These are phyloP conservation scores for Pyrus communis DNA, from an alignment of 306 rosid species.

Conservation along the genomic window DNA sequence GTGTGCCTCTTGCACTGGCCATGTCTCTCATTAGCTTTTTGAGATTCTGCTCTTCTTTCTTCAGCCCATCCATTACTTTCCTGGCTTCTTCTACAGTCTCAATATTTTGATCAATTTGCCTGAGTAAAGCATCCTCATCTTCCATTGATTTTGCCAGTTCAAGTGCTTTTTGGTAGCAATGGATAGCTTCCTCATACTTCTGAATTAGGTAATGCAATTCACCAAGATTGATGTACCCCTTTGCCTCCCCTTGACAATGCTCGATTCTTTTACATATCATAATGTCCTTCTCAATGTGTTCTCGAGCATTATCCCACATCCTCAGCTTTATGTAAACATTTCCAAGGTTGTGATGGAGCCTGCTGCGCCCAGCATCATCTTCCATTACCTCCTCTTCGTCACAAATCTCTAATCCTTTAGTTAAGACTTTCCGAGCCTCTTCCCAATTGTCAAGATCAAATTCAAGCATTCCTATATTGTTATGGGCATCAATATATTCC, in stretches of 20 bases:
- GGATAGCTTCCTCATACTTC: constrained; percentile 58
- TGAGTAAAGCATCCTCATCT: constrained; percentile 66
- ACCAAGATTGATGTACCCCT: constrained; percentile 79
- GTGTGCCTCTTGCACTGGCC: constrained; percentile 50
- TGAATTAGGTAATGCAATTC: constrained; percentile 66
- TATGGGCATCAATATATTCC: constrained; percentile 81
- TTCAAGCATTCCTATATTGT: constrained; percentile 85
- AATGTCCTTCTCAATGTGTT: constrained; percentile 61
- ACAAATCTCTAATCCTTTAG: constrained; percentile 56
- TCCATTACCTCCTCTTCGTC: constrained; percentile 71
- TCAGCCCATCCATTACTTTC: constrained; percentile 49
- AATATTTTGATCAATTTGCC: constrained; percentile 61
- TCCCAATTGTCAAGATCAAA: constrained; percentile 72
- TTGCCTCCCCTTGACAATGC: constrained; percentile 86
- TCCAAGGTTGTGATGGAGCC: constrained; percentile 94
- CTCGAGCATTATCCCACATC: constrained; percentile 59
- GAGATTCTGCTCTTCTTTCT: constrained; percentile 61
- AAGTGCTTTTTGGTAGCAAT: constrained; percentile 55
- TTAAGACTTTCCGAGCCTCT: constrained; percentile 50
- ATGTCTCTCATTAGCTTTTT: constrained; percentile 63
- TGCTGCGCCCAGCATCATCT: constrained; percentile 60
- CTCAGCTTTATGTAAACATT: constrained; percentile 65
- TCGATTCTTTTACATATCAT: constrained; percentile 61
- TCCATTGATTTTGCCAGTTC: constrained; percentile 59
- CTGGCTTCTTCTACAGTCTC: constrained; percentile 35